These are phyloP conservation scores for Populus davidiana DNA, from an alignment of 345 rosid genomes.

Conservation along the genomic window DNA sequence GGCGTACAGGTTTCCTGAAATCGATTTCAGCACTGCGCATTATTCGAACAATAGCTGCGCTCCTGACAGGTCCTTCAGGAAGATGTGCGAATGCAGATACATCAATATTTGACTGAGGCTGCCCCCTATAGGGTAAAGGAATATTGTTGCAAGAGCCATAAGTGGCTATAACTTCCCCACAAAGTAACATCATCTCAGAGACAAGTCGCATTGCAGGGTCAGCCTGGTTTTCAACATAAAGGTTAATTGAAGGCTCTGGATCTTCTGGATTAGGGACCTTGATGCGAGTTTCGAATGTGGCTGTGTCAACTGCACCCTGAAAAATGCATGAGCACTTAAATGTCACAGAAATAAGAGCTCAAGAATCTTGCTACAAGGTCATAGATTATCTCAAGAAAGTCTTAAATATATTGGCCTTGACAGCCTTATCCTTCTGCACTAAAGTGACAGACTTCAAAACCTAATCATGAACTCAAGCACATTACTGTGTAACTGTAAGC, in stretches of 20 bases:
- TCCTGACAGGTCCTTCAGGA: constrained; percentile 94
- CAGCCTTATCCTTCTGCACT: background rate
- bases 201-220: constrained; percentile 92
- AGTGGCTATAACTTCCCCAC: constrained; percentile 89
- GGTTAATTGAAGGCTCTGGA: constrained; percentile 68
- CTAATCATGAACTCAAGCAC: background rate
- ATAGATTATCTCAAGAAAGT: background rate
- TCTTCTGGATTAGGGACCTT: constrained; percentile 86
- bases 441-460: background rate
- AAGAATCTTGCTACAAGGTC: background rate
- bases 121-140: constrained; percentile 93
- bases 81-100: constrained; percentile 75
- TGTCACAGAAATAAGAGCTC: background rate
- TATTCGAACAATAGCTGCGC: constrained; percentile 62
- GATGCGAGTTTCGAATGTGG: constrained; percentile 72
- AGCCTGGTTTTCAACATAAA: constrained; percentile 88
- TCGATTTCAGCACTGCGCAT: constrained; percentile 93
- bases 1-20: constrained; percentile 80
- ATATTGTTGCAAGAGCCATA: constrained; percentile 71
- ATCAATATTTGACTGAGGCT: constrained; percentile 87
- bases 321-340: constrained; percentile 18
- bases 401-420: background rate
- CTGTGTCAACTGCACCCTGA: constrained; percentile 95
- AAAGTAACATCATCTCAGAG: constrained; percentile 95
- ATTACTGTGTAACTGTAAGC: background rate